phyloP scores from a whole-genome alignment of 1,284 basidiomycete genomes.

The Apiotrichum mycotoxinovorans region DNA sequence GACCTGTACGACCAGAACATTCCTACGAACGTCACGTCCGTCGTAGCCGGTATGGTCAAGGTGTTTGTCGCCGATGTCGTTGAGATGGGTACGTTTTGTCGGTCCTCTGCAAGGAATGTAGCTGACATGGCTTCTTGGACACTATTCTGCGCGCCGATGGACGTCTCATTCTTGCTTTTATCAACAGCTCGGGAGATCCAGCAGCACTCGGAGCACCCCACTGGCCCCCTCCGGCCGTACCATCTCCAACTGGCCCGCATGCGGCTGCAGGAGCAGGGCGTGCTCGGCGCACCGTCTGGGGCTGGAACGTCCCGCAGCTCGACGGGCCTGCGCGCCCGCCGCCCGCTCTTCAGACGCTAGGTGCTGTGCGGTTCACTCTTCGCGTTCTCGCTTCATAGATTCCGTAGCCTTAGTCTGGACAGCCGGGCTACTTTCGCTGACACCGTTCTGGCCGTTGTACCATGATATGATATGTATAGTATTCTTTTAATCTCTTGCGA shows the following conservation, averaged over 20 bases:
- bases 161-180: not conserved
- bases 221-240: conserved; percentile 39
- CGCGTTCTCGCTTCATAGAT: no score
- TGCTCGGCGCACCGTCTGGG: conserved; percentile 17
- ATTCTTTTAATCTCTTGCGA: no score
- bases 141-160: no score
- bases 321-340: conserved; percentile 25
- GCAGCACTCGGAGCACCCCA: conserved; percentile 30
- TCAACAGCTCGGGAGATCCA: conserved; percentile 32
- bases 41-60: conserved; percentile 45
- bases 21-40: conserved; percentile 26
- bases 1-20: conserved; percentile 42
- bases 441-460: no score
- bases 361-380: not conserved
- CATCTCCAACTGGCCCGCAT: conserved; percentile 40
- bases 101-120: not conserved
- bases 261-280: conserved; percentile 31
- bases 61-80: conserved; percentile 45
- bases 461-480: no score
- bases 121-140: not conserved
- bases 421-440: no score
- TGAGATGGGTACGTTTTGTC: conserved; percentile 33
- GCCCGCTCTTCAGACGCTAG: conserved; percentile 27
- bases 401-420: no score
- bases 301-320: conserved; percentile 6